Conservation (phyloP, 768 basidiomycete species). For the Auricularia auricula-judae region DNA sequence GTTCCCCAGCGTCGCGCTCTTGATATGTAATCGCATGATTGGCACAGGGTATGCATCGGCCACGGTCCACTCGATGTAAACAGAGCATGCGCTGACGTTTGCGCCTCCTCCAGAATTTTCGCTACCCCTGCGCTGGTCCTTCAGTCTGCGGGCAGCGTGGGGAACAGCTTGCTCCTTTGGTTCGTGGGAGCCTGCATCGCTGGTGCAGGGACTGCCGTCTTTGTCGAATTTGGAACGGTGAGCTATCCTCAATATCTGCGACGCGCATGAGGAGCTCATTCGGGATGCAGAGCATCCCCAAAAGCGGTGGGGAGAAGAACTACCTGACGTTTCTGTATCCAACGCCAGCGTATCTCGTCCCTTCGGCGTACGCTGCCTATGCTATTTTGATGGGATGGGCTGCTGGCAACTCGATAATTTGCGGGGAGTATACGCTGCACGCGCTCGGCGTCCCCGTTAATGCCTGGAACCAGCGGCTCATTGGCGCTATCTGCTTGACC, state of each 20-base stretch:
- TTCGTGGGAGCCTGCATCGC: conserved; percentile 55
- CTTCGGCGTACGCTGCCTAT: conserved; percentile 49
- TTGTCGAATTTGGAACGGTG: conserved; percentile 67
- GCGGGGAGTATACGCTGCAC: conserved; percentile 61
- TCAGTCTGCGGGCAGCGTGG: conserved; percentile 55
- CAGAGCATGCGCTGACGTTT: background rate
- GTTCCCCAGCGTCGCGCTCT: no score
- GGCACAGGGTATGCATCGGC: no score
- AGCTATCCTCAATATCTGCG: conserved; percentile 6
- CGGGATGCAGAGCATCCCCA: conserved; percentile 43
- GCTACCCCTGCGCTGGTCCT: conserved; percentile 61
- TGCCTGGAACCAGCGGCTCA: conserved; percentile 35
- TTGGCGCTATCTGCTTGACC: conserved; percentile 44
- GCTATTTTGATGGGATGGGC: conserved; percentile 45
- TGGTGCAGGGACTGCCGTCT: conserved; percentile 56
- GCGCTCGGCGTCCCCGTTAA: conserved; percentile 29
- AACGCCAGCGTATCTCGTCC: conserved; percentile 47
- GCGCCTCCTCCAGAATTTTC: conserved; percentile 30
- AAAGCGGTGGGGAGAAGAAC: conserved; percentile 67
- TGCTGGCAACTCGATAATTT: conserved; percentile 51
- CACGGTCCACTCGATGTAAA: no score
- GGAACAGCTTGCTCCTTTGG: conserved; percentile 61
- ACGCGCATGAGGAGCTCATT: no score
- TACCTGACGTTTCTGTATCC: conserved; percentile 64
- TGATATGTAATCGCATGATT: no score